Evolutionary conservation across 1,139 yeast species (phyloP), one percentile per base, ranked within the genome.

Genomic region (Yamadazyma trypodendri): DNA sequence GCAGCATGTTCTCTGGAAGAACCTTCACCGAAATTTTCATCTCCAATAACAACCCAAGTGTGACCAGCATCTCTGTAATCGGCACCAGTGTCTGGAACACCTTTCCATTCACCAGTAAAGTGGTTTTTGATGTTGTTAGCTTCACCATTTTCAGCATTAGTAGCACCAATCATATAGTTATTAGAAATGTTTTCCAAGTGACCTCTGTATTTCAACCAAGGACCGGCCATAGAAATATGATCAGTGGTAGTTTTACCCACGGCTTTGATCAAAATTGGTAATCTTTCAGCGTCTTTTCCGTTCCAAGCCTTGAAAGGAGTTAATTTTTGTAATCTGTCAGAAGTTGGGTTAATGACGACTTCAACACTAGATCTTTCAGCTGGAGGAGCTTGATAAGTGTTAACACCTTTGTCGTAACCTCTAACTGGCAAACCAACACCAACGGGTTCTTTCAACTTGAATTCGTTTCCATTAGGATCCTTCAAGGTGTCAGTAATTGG

Each of bases 201-300:
- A 76, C 98, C 98, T 80, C 97, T 88, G 95, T 92, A 92, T 79
- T 92, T 92, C 80, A 92, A 87, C 98, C 98, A 92, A 65, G 97
- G 97, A 75, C 98, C 98, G 65, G 98, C 98, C 94, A 87, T 89
- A 61, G 97, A 90, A 62, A 92, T 92, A 77, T 92, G 97, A 75
- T 92, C 98, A 56, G 98, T 92, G 62, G 98, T 92, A 68, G 97
- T 89, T 81, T 92, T 92, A 75, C 97, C 97, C 54, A 84, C 77
- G 54, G 97, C 87, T 79, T 92, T 92, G 72, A 92, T 88, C 72
- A 92, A 84, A 54, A 92, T 89, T 68, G 97, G 97, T 77, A 90
- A 74, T 63, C 78, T 77, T 50, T 71, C 65, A 57, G 95, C 90
- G 62, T 92, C 97, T 77, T 89, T 85, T 66, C 97, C 97, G 65